A percentile compares a stretch with the other conserved stretches of the same genome.
Conservation (phyloP, 2,329 filamentous ascomycete genomes). For the Chaetomium strumarium region DNA sequence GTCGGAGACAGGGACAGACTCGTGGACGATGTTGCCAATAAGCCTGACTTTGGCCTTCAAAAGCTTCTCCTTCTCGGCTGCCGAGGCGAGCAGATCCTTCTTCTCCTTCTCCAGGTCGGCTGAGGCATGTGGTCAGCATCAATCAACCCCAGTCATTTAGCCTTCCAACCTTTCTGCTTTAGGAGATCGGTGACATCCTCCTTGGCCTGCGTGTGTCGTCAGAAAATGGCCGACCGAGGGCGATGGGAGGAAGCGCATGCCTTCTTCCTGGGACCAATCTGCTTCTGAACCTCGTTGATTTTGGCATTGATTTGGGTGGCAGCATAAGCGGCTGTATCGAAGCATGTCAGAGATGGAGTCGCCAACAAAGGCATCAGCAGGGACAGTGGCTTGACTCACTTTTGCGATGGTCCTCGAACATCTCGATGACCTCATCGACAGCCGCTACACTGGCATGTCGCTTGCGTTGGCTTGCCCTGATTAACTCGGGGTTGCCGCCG, state of each 20-base stretch:
- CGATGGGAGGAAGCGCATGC: conserved; percentile 31
- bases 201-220: conserved; percentile 54
- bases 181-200: conserved; percentile 79
- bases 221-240: not conserved
- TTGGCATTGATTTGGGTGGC: conserved; percentile 69
- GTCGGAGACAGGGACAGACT: conserved; percentile 74
- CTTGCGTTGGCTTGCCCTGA: conserved; percentile 83
- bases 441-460: conserved; percentile 74
- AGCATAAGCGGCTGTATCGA: conserved; percentile 21
- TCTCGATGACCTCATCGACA: conserved; percentile 83
- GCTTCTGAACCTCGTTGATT: conserved; percentile 85
- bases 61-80: conserved; percentile 65
- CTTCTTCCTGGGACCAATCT: conserved; percentile 90
- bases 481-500: conserved; percentile 84
- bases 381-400: conserved; percentile 30
- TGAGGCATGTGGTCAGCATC: conserved; percentile 19
- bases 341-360: conserved; percentile 46
- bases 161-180: conserved; percentile 53
- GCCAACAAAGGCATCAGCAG: conserved; percentile 38
- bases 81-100: conserved; percentile 69
- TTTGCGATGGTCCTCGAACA: conserved; percentile 80
- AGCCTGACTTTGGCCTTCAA: conserved; percentile 74
- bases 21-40: conserved; percentile 89
- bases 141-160: not conserved
- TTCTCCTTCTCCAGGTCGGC: conserved; percentile 72